Base-by-base conservation (phyloP, 192 early-diverging fungal species). In the Backusella mclennaniae region DNA sequence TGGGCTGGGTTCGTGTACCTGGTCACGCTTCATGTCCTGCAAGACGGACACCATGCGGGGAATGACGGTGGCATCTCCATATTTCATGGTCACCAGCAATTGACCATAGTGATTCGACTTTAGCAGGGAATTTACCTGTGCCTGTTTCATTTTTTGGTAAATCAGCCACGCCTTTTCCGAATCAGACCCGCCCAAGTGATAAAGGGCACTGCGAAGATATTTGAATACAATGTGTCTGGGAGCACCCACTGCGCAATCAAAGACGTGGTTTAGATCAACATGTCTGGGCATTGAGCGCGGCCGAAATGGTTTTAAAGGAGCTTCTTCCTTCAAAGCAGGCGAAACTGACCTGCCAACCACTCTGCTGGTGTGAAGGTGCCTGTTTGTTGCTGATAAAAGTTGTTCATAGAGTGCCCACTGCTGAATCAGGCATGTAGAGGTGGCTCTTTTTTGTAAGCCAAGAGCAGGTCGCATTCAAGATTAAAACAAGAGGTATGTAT, bases 81-180 rank as follows among this genome's bases (percentile, higher is more conserved):
- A 71, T 53, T 74, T 82, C 33, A 82, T 12, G 0, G 42, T 72
- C 35, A 72, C 75, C 21, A 82, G 41, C 35, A 82, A 53, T 35
- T 70, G 76, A n/a, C 73, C 68, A 49, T 82, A 82, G 49, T 82
- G 66, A 23, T 82, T 82, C 14, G 39, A 4, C 12, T 44, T 35
- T 38, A 82, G 23, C 9, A 71, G 56, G 12, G 36, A 26, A 7
- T 69, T 56, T 6, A 78, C 73, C 4, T 31, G 19, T 17, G 31
- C 26, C 38, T 75, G 49, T 9, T 72, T 38, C 69, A 82, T 77
- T 19, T 31, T 41, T 42, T 74, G 38, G 35, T 78, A 82, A 12
- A 82, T 66, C 46, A 63, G 26, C 76, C 76, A 82, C 6, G 76
- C 68, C n/a, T 49, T 66, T 19, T 69, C 36, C 23, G 44, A 26